phyloP scores from a whole-genome alignment of 768 basidiomycete genomes.

The Inosperma sp. region DNA sequence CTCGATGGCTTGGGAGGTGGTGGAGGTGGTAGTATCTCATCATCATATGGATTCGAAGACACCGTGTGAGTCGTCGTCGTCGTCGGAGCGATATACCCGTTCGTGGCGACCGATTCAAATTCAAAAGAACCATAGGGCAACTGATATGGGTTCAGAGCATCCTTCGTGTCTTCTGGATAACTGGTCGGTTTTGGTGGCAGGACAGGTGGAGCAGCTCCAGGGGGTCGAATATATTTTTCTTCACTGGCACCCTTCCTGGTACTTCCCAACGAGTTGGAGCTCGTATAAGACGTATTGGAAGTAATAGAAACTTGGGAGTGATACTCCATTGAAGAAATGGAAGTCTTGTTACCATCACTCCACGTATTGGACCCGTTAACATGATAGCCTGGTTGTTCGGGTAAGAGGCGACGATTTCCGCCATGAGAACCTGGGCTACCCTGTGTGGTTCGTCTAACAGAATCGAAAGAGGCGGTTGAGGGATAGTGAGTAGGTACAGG shows the following conservation, averaged over 20 bases:
- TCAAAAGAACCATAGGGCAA: slow-evolving; percentile 18
- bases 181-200: slow-evolving; percentile 26
- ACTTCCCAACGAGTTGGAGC: slow-evolving; percentile 22
- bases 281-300: slow-evolving; percentile 12
- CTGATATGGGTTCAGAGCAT: slow-evolving; percentile 11
- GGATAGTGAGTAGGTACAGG: slow-evolving; percentile 17
- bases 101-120: no score
- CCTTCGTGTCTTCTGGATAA: slow-evolving; percentile 15
- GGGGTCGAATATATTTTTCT: slow-evolving; percentile 25
- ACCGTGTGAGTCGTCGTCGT: no score
- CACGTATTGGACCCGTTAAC: slow-evolving; percentile 12
- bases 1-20: slow-evolving; percentile 17
- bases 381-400: slow-evolving; percentile 19
- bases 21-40: no score
- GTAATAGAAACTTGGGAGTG: slow-evolving; percentile 15
- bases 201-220: slow-evolving; percentile 28
- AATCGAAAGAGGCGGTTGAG: slow-evolving; percentile 21
- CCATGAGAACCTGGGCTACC: slow-evolving; percentile 10
- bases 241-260: slow-evolving; percentile 17
- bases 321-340: background rate
- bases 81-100: no score
- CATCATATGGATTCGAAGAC: no score
- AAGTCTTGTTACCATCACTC: slow-evolving; percentile 11
- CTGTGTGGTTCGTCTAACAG: slow-evolving; percentile 16
- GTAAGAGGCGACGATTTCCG: slow-evolving; percentile 16